These are phyloP conservation scores for Trichoderma gracile DNA, from an alignment of 2,329 filamentous ascomycete genomes.

Conservation along the genomic window DNA sequence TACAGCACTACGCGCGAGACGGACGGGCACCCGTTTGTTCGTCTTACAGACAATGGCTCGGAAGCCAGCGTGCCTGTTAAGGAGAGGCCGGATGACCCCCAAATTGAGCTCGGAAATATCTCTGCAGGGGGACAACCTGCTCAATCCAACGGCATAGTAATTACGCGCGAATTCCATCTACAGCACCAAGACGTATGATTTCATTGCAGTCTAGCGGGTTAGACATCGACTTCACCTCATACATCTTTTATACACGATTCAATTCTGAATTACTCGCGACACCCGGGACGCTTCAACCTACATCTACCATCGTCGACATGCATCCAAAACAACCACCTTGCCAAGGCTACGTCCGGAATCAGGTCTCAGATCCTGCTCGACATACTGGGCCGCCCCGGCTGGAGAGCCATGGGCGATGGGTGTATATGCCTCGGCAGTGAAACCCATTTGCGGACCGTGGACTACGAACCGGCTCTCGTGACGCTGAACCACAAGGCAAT, in stretches of 20 bases:
- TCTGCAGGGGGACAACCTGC: background rate
- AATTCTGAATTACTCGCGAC: background rate
- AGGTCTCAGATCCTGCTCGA: slow-evolving; percentile 49
- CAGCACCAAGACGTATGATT: slow-evolving; percentile 17
- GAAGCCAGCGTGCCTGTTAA: slow-evolving; percentile 11
- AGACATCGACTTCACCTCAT: background rate
- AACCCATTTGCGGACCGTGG: slow-evolving; percentile 44
- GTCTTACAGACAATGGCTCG: slow-evolving; percentile 20
- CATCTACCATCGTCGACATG: background rate
- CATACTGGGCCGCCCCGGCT: slow-evolving; percentile 43
- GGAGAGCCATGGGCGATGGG: slow-evolving; percentile 63
- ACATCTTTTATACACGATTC: background rate
- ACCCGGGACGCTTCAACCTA: background rate
- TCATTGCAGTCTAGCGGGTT: background rate
- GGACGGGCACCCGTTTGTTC: slow-evolving; percentile 25
- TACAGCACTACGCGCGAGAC: slow-evolving; percentile 16
- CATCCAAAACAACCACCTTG: background rate
- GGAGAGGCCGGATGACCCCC: background rate
- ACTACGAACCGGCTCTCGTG: slow-evolving; percentile 45
- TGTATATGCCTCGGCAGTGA: slow-evolving; percentile 49
- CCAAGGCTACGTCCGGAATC: slow-evolving; percentile 53
- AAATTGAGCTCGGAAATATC: slow-evolving; percentile 19
- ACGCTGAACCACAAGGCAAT: slow-evolving; percentile 43
- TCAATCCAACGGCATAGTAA: slow-evolving; percentile 15
- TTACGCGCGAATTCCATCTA: slow-evolving; percentile 25